Evolutionary conservation across 1,139 yeast genomes (phyloP).

Genomic region (Hansenula sp.): DNA sequence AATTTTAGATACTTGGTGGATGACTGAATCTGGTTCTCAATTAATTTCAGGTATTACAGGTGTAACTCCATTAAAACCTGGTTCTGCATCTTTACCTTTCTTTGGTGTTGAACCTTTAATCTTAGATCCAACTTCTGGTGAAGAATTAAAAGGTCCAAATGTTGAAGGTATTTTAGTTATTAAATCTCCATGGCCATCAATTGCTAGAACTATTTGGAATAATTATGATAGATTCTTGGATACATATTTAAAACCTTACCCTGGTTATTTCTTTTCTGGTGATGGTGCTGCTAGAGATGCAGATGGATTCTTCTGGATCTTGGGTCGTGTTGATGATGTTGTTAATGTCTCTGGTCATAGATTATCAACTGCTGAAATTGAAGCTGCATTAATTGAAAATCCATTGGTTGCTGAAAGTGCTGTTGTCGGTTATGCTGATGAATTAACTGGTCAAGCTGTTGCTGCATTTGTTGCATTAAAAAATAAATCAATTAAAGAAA

Average conservation of each 20-base stretch:
- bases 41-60: conserved; percentile 65
- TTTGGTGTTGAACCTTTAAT: conserved; percentile 69
- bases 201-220: conserved; percentile 71
- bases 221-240: conserved; percentile 66
- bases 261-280: conserved; percentile 69
- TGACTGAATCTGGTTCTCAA: conserved; percentile 78
- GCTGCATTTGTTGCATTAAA: conserved; percentile 76
- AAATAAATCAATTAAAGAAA: conserved; percentile 32
- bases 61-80: conserved; percentile 72
- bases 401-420: conserved; percentile 70
- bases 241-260: conserved; percentile 67
- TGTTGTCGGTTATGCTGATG: conserved; percentile 78
- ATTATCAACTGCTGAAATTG: conserved; percentile 78
- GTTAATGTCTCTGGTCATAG: conserved; percentile 81
- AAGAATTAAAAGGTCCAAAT: conserved; percentile 54
- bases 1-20: conserved; percentile 80
- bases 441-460: conserved; percentile 78
- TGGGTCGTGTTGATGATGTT: conserved; percentile 81
- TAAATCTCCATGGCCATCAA: conserved; percentile 74
- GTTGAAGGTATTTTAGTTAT: conserved; percentile 76
- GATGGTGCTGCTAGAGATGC: conserved; percentile 80
- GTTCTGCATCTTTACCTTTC: conserved; percentile 75
- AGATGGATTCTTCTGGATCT: conserved; percentile 76
- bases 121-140: conserved; percentile 68
- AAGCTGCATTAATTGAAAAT: conserved; percentile 73